A percentile compares a stretch with the other conserved stretches of the same genome.
These are phyloP conservation scores for Echinosophora koreensis DNA, from an alignment of 306 rosid genomes.

Conservation along the genomic window DNA sequence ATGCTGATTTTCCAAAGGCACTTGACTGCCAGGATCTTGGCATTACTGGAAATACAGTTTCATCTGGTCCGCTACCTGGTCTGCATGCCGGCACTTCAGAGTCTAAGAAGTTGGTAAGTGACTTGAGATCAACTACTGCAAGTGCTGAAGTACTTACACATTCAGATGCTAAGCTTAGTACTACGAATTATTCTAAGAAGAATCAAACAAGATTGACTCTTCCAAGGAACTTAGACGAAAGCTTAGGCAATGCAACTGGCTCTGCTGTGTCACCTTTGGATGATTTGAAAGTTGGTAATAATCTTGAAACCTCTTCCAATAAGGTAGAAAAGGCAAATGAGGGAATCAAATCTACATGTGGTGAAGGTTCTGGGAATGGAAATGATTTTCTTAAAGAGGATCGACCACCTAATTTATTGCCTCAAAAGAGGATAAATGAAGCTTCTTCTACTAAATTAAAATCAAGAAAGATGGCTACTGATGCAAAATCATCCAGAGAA, in stretches of 20 bases:
- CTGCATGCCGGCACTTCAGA: conserved; percentile 39
- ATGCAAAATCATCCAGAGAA: conserved; percentile 48
- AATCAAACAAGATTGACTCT: conserved; percentile 53
- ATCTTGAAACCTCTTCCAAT: conserved; percentile 46
- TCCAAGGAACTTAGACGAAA: conserved; percentile 55
- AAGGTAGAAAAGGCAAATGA: conserved; percentile 46
- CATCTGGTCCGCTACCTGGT: conserved; percentile 40
- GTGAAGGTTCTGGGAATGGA: conserved; percentile 49
- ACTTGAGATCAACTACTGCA: conserved; percentile 49
- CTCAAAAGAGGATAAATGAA: conserved; percentile 58
- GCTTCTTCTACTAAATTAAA: conserved; percentile 55
- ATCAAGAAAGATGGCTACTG: conserved; percentile 49
- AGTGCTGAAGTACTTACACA: conserved; percentile 50
- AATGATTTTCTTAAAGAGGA: conserved; percentile 46
- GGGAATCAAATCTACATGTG: conserved; percentile 49
- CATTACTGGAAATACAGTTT: conserved; percentile 33
- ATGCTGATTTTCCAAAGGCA: conserved; percentile 36
- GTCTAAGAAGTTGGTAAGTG: conserved; percentile 47
- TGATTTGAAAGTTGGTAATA: conserved; percentile 47
- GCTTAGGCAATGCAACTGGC: conserved; percentile 48
- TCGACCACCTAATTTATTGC: conserved; percentile 52
- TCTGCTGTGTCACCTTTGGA: conserved; percentile 42
- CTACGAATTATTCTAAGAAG: conserved; percentile 55
- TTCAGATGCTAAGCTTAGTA: conserved; percentile 52
- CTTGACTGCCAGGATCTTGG: conserved; percentile 48